Percentiles rank a stretch among this genome's conserved stretches.
phyloP scores from a whole-genome alignment of 2,329 filamentous ascomycete species.

The Arthroderma uncinatum region DNA sequence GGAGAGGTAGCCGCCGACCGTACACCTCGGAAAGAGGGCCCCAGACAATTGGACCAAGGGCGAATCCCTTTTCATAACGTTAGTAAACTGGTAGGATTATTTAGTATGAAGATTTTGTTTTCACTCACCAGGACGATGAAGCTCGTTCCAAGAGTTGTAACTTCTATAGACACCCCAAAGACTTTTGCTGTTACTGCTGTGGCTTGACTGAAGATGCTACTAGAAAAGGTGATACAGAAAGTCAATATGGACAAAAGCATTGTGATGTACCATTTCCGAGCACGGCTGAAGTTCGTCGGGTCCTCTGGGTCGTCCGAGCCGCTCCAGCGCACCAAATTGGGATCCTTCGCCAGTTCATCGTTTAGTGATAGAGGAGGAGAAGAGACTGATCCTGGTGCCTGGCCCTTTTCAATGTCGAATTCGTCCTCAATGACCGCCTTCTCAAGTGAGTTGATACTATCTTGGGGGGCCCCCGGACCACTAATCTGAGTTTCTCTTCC shows the following conservation, averaged over 20 bases:
- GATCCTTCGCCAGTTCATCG: slow-evolving; percentile 1
- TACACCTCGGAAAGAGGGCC: slow-evolving; percentile 40
- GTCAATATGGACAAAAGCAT: slow-evolving; percentile 34
- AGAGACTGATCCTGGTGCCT: background rate
- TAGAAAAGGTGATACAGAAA: slow-evolving; percentile 40
- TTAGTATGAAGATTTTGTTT: background rate
- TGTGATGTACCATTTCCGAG: slow-evolving; percentile 37
- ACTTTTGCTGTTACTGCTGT: slow-evolving; percentile 30
- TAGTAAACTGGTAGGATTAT: background rate
- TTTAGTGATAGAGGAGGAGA: background rate
- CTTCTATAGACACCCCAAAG: slow-evolving; percentile 38
- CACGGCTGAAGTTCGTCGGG: slow-evolving; percentile 55
- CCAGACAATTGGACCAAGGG: slow-evolving; percentile 32
- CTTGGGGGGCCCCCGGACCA: background rate
- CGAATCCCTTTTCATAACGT: slow-evolving; percentile 24
- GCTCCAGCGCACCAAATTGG: slow-evolving; percentile 59
- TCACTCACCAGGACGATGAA: slow-evolving; percentile 35
- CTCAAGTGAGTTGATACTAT: background rate
- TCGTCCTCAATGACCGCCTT: background rate
- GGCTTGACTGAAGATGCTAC: slow-evolving; percentile 37
- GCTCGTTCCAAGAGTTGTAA: slow-evolving; percentile 41
- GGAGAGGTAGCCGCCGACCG: slow-evolving; percentile 40
- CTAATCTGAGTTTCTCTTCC: background rate
- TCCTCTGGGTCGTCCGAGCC: slow-evolving; percentile 61
- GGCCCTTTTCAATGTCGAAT: background rate